These are phyloP conservation scores for Hypoxylon subgilvum DNA, from an alignment of 495 filamentous ascomycete genomes.

Conservation along the genomic window DNA sequence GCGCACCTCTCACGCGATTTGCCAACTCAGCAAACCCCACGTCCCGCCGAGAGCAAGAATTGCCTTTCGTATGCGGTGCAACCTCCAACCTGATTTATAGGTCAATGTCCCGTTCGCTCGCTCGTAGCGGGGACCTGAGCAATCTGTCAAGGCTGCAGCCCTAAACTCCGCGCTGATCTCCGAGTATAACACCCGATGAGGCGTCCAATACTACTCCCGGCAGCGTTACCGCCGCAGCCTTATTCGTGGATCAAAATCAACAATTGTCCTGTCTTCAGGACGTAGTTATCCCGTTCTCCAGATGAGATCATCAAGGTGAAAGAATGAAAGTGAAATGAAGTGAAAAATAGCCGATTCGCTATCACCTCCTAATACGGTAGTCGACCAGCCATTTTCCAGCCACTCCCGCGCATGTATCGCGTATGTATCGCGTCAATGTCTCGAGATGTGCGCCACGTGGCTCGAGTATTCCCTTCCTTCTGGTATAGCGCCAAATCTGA, in stretches of 20 bases:
- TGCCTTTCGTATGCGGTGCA: conserved; percentile 7
- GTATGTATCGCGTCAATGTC: conserved; percentile 19
- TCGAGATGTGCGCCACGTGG: conserved; percentile 22
- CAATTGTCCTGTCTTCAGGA: not conserved
- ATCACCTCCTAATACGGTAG: too few species aligned
- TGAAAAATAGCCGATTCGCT: too few species aligned
- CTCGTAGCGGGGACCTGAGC: not conserved
- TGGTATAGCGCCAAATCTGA: conserved; percentile 12
- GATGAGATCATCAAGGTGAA: too few species aligned
- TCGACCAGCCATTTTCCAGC: too few species aligned
- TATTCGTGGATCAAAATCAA: conserved; percentile 32
- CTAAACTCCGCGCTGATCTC: conserved; percentile 39
- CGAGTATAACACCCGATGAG: conserved; percentile 25
- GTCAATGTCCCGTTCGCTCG: not conserved
- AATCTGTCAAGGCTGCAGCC: conserved; percentile 31
- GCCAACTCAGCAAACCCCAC: not conserved
- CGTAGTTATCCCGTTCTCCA: too few species aligned
- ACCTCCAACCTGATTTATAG: conserved; percentile 16
- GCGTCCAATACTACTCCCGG: conserved; percentile 14
- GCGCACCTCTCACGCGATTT: not conserved
- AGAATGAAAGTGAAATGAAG: too few species aligned
- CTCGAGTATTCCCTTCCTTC: conserved; percentile 8
- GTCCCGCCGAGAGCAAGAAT: not conserved
- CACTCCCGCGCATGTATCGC: too few species aligned
- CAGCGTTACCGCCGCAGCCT: conserved; percentile 5